Evolutionary conservation across 371 early-diverging fungal genomes (phyloP), one percentile per base, ranked within the genome.

Genomic region (Furculomyces boomerangus): DNA sequence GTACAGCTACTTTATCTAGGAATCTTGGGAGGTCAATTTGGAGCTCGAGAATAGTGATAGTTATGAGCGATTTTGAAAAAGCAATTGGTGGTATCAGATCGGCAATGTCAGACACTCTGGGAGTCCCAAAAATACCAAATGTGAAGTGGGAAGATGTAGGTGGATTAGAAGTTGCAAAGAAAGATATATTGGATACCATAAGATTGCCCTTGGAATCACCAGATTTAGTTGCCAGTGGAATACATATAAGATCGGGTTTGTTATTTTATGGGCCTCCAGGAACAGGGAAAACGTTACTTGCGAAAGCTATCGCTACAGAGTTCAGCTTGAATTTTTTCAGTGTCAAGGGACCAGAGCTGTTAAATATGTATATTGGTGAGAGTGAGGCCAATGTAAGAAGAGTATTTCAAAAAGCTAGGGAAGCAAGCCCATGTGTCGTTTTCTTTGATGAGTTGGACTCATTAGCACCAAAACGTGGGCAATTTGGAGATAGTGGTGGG

Each of bases 361-460:
- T 91, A 20, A 84, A 90, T 66, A 79, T 84, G 85, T 96, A 94
- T 64, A 91, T 96, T 66, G 97, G 97, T 64, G 93, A 94, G 66
- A 88, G 88, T 28, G 93, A 93, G 68, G 87, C 88, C 1, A 99
- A 98, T 63, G 90, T 99, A 2, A 83, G 99, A 8, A 78, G 89
- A 35, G 90, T 97, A 20, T 99, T 99, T 73, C 92, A 98, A 62
- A 79, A 86, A 52, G 99, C 99, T 8, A 83, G 99, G 54, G 95
- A 99, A 68, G 95, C 96, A 18, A 83, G 87, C 40, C 99, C 99
- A 0, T 91, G 98, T 60, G 98, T 99, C 22, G 91, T 99, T 48
- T 99, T 99, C 70, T 99, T 99, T 66, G 99, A 99, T 67, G 99
- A 99, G 68, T 71, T 99, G 66, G 99, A 99, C 74, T 90, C 97